A percentile compares a stretch with the other conserved stretches of the same genome.
Conservation (phyloP, 768 basidiomycete species). For the Tylopilus plumbeoviolaceoides region DNA sequence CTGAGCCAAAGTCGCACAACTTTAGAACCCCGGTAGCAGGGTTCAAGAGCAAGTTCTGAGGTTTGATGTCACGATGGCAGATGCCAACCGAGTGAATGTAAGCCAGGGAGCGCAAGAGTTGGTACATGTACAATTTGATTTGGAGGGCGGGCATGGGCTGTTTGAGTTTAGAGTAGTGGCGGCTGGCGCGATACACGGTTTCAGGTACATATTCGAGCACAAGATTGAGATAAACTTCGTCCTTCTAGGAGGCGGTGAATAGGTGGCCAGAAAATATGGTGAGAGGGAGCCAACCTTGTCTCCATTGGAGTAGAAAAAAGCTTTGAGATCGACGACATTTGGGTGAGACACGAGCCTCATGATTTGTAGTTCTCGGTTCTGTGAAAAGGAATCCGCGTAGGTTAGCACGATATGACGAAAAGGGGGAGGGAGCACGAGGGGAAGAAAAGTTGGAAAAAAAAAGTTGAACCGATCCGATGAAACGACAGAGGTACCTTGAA, state of each 20-base stretch:
- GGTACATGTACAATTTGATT: constrained; percentile 99
- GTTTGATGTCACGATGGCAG: constrained; percentile 99
- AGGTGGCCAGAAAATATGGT: constrained; percentile 1
- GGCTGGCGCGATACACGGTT: constrained; percentile 97
- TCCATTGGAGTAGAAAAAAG: constrained; percentile 99
- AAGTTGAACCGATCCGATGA: not conserved
- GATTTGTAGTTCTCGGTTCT: constrained; percentile 99
- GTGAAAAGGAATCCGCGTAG: constrained; percentile 5
- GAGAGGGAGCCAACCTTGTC: constrained; percentile 84
- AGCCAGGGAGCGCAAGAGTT: constrained; percentile 94
- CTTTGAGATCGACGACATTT: constrained; percentile 95
- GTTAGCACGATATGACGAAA: constrained; percentile 12
- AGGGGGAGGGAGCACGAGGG: not conserved
- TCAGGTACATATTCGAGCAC: constrained; percentile 99
- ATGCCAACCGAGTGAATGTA: constrained; percentile 99
- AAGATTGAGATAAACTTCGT: constrained; percentile 99
- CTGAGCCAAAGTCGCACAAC: constrained; percentile 98
- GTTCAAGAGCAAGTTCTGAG: constrained; percentile 96
- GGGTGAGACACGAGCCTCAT: constrained; percentile 97
- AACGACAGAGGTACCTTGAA: constrained; percentile 78
- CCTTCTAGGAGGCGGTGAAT: constrained; percentile 61
- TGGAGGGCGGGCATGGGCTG: constrained; percentile 99
- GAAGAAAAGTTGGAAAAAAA: constrained; percentile 7
- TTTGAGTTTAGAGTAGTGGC: constrained; percentile 99
- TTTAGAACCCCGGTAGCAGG: constrained; percentile 96